Base-by-base conservation (phyloP, 495 filamentous ascomycete genomes). In the Elaphomyces granulatus region DNA sequence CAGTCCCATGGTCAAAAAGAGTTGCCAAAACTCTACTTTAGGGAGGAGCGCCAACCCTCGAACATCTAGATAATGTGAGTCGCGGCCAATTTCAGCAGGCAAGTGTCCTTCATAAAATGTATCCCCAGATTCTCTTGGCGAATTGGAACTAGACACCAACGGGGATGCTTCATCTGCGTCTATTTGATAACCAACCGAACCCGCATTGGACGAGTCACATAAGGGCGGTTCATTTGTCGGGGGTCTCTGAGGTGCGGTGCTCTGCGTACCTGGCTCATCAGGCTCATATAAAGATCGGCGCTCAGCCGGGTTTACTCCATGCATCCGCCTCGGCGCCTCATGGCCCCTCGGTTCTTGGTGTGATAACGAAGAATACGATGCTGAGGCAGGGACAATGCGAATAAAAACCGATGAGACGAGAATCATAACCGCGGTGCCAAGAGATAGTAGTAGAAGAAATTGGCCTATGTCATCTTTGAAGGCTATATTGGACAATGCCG, bases 1-100 rank as follows among this genome's bases (percentile, higher is more conserved):
- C 12, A 95, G 70, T 21, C 80, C 88, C 72, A 96, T 80, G 28
- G 92, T 74, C 37, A 72, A 48, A 54, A 86, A 96, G 30, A 92
- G 61, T 48, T 90, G 77, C 84, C 87, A 96, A 59, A 96, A 98
- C 37, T 94, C 83, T 38, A 78, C 45, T 34, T 68, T 72, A 23
- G 62, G 64, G n/a, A 94, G 66, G 60, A 98, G 70, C 28, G 73
- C 73, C 56, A 83, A 59, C 39, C 90, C 90, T 53, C 87, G 80
- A 53, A 98, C 81, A 78, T 96, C 90, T 81, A 77, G 56, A 63
- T 80, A 77, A 60, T 79, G 75, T 61, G 68, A 68, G 63, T 71
- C 61, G 33, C 48, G 20, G 33, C 52, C 60, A 44, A 63, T 35
- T 37, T 20, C 52, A 45, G 62, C 60, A 31, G 52, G 52, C 19